These are phyloP conservation scores for Elaeagnus macrophylla DNA, from an alignment of 306 rosid genomes.

Conservation along the genomic window DNA sequence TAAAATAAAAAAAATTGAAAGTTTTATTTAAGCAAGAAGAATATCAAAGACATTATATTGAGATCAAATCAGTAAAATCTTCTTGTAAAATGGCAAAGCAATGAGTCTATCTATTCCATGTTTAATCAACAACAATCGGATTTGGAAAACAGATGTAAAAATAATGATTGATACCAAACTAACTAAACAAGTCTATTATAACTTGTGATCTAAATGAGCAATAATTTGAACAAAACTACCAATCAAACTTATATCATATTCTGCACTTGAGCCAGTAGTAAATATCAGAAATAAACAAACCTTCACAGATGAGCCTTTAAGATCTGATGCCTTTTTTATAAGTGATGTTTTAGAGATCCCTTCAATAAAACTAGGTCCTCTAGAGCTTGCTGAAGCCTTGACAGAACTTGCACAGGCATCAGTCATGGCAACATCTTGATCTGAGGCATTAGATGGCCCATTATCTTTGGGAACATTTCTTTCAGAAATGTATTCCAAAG, in stretches of 20 bases:
- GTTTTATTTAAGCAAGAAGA: neutral
- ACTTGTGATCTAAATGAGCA: no score
- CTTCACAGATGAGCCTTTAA: slow-evolving; percentile 86
- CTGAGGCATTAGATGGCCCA: slow-evolving; percentile 62
- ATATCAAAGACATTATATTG: no score
- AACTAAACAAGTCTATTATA: neutral
- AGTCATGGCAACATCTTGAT: slow-evolving; percentile 91
- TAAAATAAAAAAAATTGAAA: neutral
- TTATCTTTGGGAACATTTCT: slow-evolving; percentile 75
- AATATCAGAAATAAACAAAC: slow-evolving; percentile 34
- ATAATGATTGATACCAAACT: neutral
- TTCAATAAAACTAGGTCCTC: slow-evolving; percentile 82
- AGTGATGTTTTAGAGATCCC: slow-evolving; percentile 87
- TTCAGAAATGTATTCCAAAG: slow-evolving; percentile 78
- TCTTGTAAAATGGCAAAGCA: neutral
- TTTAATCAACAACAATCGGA: neutral
- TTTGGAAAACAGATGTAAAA: neutral
- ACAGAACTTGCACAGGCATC: slow-evolving; percentile 64
- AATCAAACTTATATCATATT: neutral
- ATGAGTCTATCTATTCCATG: neutral
- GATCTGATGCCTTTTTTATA: slow-evolving; percentile 77
- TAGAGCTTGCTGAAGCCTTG: slow-evolving; percentile 47
- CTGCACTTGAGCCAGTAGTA: neutral
- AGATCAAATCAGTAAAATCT: neutral
- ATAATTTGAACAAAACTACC: no score